Conservation (phyloP, 2,329 filamentous ascomycete species). For the Pyricularia pennisetigena region DNA sequence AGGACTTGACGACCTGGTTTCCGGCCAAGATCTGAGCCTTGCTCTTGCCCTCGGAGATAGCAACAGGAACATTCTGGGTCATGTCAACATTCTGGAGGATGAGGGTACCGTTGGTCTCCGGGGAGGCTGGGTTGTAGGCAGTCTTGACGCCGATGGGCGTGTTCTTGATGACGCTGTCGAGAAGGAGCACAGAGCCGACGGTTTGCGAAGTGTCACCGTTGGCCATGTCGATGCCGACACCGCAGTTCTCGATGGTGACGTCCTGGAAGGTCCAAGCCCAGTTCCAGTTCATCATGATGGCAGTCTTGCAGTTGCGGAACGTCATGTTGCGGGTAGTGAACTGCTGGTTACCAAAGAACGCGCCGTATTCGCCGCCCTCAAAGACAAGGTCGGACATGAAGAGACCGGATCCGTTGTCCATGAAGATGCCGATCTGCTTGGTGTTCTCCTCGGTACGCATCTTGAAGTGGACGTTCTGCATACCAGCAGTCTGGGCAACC, state of each 20-base stretch:
- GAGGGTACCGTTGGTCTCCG: constrained; percentile 67
- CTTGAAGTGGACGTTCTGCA: constrained; percentile 75
- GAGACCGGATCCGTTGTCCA: constrained; percentile 76
- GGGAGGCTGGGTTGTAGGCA: constrained; percentile 52
- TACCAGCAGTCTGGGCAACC: constrained; percentile 70
- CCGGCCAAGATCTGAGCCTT: constrained; percentile 55
- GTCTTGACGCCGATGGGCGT: constrained; percentile 70
- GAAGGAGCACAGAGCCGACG: constrained; percentile 75
- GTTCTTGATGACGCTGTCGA: constrained; percentile 71
- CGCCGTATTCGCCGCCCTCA: constrained; percentile 70
- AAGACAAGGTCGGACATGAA: constrained; percentile 79
- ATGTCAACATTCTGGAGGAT: constrained; percentile 90
- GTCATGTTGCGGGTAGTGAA: constrained; percentile 76
- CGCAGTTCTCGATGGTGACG: constrained; percentile 62
- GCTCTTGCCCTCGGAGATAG: constrained; percentile 51
- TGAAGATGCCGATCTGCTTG: constrained; percentile 68
- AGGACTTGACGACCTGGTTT: constrained; percentile 59
- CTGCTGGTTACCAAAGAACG: constrained; percentile 78
- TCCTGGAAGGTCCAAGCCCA: constrained; percentile 80
- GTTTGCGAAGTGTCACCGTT: constrained; percentile 53
- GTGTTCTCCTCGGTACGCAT: constrained; percentile 61
- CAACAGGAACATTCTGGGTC: constrained; percentile 51
- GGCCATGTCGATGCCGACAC: constrained; percentile 72
- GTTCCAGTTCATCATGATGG: constrained; percentile 86
- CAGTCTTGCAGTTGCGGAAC: constrained; percentile 75